Evolutionary conservation across 257 asterid species (phyloP).

Genomic region (Jasminum sambac): DNA sequence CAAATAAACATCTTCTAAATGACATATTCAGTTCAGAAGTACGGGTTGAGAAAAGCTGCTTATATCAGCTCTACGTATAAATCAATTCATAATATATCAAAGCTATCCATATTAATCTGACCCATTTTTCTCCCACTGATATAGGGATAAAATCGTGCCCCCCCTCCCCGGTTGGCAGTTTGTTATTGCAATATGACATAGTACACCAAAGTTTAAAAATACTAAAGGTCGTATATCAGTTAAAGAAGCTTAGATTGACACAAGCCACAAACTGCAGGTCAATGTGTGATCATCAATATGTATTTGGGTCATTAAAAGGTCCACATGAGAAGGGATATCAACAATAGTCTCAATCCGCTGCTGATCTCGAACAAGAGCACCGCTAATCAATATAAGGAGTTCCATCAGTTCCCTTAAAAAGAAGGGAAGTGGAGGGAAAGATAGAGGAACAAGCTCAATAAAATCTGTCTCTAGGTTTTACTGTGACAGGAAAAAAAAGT

Average conservation of each 20-base stretch:
- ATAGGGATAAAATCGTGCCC: neutral
- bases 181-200: neutral
- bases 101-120: neutral
- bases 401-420: neutral
- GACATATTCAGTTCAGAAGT: too few relatives aligned
- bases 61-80: neutral
- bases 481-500: neutral
- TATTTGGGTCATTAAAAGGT: neutral
- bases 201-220: neutral
- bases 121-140: neutral
- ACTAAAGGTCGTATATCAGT: neutral
- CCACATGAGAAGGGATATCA: neutral
- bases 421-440: neutral
- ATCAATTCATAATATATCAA: neutral
- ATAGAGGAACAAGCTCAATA: neutral
- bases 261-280: neutral
- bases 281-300: neutral
- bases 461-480: neutral
- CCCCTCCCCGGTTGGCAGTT: neutral
- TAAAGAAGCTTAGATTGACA: neutral
- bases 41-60: neutral
- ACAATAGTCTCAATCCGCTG: neutral
- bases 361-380: neutral
- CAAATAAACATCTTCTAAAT: neutral
- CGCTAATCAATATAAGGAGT: neutral